These are phyloP conservation scores for Colletotrichum tropicale DNA, from an alignment of 2,329 filamentous ascomycete species.

Conservation along the genomic window DNA sequence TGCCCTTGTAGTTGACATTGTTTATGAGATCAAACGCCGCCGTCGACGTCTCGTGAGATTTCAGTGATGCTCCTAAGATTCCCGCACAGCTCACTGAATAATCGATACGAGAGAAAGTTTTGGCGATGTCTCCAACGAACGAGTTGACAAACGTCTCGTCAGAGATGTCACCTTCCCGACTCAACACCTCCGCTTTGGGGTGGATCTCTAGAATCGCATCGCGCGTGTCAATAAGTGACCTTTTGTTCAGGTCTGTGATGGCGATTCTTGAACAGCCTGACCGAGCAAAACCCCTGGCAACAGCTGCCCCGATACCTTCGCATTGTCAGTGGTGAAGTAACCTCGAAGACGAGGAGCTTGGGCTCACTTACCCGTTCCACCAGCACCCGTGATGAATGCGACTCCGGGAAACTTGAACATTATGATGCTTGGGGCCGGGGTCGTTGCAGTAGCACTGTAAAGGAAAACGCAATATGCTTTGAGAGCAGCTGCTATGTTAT, in stretches of 20 bases:
- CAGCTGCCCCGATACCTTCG: slow-evolving; percentile 59
- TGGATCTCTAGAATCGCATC: slow-evolving; percentile 34
- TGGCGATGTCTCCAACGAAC: slow-evolving; percentile 35
- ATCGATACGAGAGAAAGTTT: slow-evolving; percentile 51
- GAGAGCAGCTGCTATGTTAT: neutral
- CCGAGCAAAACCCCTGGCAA: slow-evolving; percentile 52
- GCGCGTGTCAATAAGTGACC: slow-evolving; percentile 40
- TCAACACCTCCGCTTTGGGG: slow-evolving; percentile 36
- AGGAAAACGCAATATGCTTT: neutral
- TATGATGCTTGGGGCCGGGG: neutral
- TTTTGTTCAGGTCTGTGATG: slow-evolving; percentile 56
- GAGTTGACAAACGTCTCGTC: slow-evolving; percentile 47
- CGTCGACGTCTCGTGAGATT: slow-evolving; percentile 49
- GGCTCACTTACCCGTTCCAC: slow-evolving; percentile 43
- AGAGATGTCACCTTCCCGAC: slow-evolving; percentile 49
- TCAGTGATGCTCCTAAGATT: slow-evolving; percentile 45
- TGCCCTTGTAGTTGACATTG: slow-evolving; percentile 58
- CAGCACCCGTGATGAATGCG: slow-evolving; percentile 51
- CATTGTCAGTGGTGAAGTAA: neutral
- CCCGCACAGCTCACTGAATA: slow-evolving; percentile 63
- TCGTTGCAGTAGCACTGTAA: neutral
- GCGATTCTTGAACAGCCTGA: slow-evolving; percentile 56
- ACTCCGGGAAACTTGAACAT: slow-evolving; percentile 44
- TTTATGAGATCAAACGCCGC: slow-evolving; percentile 58
- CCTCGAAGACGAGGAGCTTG: neutral